Percentiles rank a stretch among this genome's conserved stretches.
phyloP scores from a whole-genome alignment of 805 yeast genomes.

The Metschnikowia cerradonensis region DNA sequence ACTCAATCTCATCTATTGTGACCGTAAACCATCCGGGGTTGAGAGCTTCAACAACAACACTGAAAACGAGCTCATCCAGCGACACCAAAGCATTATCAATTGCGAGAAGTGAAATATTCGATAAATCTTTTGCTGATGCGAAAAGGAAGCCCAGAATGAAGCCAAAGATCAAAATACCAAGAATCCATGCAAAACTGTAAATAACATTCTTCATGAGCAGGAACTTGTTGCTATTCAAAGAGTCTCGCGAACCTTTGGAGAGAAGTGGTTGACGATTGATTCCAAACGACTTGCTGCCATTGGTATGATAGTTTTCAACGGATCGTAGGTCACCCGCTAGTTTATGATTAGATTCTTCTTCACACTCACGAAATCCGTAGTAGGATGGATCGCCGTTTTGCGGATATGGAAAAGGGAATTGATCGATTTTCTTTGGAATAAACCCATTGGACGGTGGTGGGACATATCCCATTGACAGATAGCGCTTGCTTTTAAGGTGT shows the following conservation, averaged over 20 bases:
- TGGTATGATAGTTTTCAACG: background rate
- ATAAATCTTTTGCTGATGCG: constrained; percentile 82
- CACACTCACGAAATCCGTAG: constrained; percentile 39
- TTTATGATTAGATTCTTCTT: constrained; percentile 25
- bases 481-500: constrained; percentile 29
- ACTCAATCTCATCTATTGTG: constrained; percentile 56
- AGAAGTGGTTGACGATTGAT: constrained; percentile 25
- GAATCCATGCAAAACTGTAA: constrained; percentile 43
- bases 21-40: constrained; percentile 85
- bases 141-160: constrained; percentile 78
- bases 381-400: constrained; percentile 28
- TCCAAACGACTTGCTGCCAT: background rate
- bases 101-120: constrained; percentile 56
- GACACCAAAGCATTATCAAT: constrained; percentile 72
- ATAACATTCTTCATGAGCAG: constrained; percentile 30
- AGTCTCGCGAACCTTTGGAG: constrained; percentile 23
- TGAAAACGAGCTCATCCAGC: constrained; percentile 80
- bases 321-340: background rate
- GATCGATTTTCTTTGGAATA: constrained; percentile 18
- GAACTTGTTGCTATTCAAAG: constrained; percentile 9
- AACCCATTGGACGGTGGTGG: constrained; percentile 10
- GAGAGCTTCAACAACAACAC: constrained; percentile 69
- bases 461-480: constrained; percentile 36
- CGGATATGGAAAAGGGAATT: constrained; percentile 35
- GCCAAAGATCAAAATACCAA: constrained; percentile 61